phyloP scores from a whole-genome alignment of 257 asterid species.

The Nicotiana undulata region DNA sequence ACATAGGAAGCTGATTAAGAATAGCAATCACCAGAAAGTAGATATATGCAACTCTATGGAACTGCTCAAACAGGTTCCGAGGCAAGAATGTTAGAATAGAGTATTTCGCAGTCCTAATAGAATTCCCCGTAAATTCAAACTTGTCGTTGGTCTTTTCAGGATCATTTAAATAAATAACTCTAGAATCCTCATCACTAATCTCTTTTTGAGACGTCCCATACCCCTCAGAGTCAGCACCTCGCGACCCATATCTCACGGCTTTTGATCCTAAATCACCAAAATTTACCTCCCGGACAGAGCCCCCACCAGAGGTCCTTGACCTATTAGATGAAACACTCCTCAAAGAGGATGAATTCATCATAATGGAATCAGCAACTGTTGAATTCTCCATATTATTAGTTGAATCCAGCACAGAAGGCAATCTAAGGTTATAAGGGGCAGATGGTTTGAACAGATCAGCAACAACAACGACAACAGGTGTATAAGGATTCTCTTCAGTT shows the following conservation, averaged over 20 bases:
- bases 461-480: constrained; percentile 22
- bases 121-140: constrained; percentile 65
- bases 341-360: constrained; percentile 39
- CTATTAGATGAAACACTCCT: constrained; percentile 45
- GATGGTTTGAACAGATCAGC: constrained; percentile 27
- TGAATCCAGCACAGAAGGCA: constrained; percentile 42
- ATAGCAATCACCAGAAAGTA: constrained; percentile 89
- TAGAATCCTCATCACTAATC: constrained; percentile 80
- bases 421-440: constrained; percentile 16
- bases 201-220: constrained; percentile 67
- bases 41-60: constrained; percentile 89
- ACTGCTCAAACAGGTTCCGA: constrained; percentile 84
- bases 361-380: constrained; percentile 21
- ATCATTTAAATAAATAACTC: constrained; percentile 64
- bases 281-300: constrained; percentile 56
- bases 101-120: constrained; percentile 69
- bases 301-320: constrained; percentile 48
- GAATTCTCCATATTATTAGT: constrained; percentile 36
- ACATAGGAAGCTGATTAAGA: constrained; percentile 94
- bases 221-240: constrained; percentile 72
- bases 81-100: constrained; percentile 85
- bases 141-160: constrained; percentile 58
- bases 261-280: constrained; percentile 48
- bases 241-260: constrained; percentile 62
- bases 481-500: constrained; percentile 25